phyloP scores from a whole-genome alignment of 2,329 filamentous ascomycete species.

The Raffaelea ambrosiae region DNA sequence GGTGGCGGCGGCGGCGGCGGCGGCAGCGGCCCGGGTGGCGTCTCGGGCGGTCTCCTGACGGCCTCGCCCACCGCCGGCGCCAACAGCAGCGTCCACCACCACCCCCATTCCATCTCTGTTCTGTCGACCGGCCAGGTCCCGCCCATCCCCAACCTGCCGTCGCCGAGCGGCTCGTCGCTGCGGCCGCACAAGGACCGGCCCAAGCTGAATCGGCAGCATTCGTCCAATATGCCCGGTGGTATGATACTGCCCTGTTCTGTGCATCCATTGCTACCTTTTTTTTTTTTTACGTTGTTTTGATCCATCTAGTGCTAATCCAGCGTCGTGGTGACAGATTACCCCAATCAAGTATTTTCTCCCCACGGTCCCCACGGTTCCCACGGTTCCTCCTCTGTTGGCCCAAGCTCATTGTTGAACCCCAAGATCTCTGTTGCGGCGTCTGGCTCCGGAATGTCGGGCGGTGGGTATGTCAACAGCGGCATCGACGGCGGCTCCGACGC shows the following conservation, averaged over 20 bases:
- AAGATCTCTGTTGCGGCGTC: conserved; percentile 1
- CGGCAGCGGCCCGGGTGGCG: background rate
- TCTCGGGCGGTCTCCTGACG: conserved; percentile 15
- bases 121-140: conserved; percentile 74
- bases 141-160: conserved; percentile 46
- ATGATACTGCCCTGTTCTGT: too few relatives aligned
- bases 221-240: conserved; percentile 22
- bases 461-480: background rate
- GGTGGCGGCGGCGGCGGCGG: too few relatives aligned
- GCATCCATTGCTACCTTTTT: too few relatives aligned
- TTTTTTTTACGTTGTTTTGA: too few relatives aligned
- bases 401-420: background rate
- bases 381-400: background rate
- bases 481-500: background rate
- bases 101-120: conserved; percentile 55
- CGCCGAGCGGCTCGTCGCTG: conserved; percentile 32
- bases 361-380: too few relatives aligned
- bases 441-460: background rate
- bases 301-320: too few relatives aligned
- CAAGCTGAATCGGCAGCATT: conserved; percentile 61
- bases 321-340: too few relatives aligned
- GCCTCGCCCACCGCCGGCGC: conserved; percentile 28
- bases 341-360: too few relatives aligned
- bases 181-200: conserved; percentile 52
- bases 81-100: conserved; percentile 22